Evolutionary conservation across 202 grass and related monocot species (phyloP), one percentile per base, ranked within the genome.

Genomic region (Schoenoplectus triqueter): DNA sequence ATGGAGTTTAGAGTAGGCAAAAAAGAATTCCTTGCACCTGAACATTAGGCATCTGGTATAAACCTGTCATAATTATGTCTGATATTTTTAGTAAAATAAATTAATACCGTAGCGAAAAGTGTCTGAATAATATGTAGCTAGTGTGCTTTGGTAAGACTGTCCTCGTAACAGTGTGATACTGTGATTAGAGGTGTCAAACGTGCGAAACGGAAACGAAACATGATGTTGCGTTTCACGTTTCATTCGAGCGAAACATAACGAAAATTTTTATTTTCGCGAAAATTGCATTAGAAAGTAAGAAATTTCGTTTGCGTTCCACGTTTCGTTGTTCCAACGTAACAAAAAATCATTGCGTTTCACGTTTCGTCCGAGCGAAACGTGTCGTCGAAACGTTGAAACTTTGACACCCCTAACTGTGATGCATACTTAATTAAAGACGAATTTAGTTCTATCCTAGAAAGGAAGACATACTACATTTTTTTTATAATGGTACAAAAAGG

Each of bases 1-100:
- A 52, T 73, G 47, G 70, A 22, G 18, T 73, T 73, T 72, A 49
- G 69, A 72, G n/a, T 49, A 18, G 45, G 69, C 45, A 72, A 49
- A 72, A 49, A 49, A 72, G 2, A 49, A 46, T 72, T 48, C 41
- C 13, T 72, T 48, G 69, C 44, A 72, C 15, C 6, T 49, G 42
- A 62, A 62, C 15, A n/a, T 62, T 62, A 52, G 22, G 39, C 31
- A 72, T 72, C 69, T 48, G 15, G 46, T 73, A 50, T 49, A 73
- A 49, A 20, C 17, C 49, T 50, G 7, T 50, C 69, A 50, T 20
- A 50, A 50, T 50, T 49, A 20, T 11, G 46, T 73, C 13, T 50
- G 46, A 17, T 73, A 50, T 73, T 49, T 50, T 18, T 10, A 18
- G 69, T 49, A 49, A 2, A 50, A 51, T 19, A 10, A 3, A n/a